phyloP scores from a whole-genome alignment of 1,139 yeast species.

The Hyphopichia wangnamkhiaoensis region DNA sequence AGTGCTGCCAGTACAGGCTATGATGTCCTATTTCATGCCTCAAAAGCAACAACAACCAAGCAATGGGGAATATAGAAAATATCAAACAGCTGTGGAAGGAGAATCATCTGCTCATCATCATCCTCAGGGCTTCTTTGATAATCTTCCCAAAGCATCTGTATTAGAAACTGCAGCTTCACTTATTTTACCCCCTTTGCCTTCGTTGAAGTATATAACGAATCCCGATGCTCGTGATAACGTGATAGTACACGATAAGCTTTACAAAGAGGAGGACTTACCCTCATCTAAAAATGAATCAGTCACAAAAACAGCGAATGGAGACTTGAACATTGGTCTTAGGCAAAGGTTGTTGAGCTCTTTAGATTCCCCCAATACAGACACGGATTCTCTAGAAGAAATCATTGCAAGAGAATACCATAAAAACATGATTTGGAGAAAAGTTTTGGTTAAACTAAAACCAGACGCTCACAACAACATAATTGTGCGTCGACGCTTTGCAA shows the following conservation, averaged over 20 bases:
- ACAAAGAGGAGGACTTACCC: conserved; percentile 40
- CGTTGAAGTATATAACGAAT: conserved; percentile 66
- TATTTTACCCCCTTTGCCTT: conserved; percentile 85
- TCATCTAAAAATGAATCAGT: too few relatives aligned
- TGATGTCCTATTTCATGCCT: conserved; percentile 47
- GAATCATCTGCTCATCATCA: conserved; percentile 11
- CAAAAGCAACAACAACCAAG: conserved; percentile 33
- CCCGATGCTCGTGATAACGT: conserved; percentile 44
- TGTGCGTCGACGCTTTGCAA: conserved; percentile 85
- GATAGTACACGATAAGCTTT: conserved; percentile 43
- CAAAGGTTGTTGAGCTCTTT: conserved; percentile 19
- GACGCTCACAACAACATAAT: conserved; percentile 96
- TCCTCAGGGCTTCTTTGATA: conserved; percentile 18
- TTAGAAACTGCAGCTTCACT: conserved; percentile 82
- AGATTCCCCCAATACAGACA: conserved; percentile 19
- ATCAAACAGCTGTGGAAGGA: conserved; percentile 26
- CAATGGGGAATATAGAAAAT: conserved; percentile 24
- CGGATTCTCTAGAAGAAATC: conserved; percentile 61
- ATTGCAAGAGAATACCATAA: conserved; percentile 90
- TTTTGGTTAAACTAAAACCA: conserved; percentile 78
- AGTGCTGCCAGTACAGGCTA: conserved; percentile 46
- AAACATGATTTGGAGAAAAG: conserved; percentile 88
- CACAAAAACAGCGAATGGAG: too few relatives aligned
- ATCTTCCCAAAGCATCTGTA: conserved; percentile 70
- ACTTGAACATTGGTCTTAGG: conserved; percentile 1